Percentiles rank a stretch among this genome's conserved stretches.
Evolutionary conservation across 2,329 filamentous ascomycete genomes (phyloP).

Genomic region (Hypomyces rosellus): DNA sequence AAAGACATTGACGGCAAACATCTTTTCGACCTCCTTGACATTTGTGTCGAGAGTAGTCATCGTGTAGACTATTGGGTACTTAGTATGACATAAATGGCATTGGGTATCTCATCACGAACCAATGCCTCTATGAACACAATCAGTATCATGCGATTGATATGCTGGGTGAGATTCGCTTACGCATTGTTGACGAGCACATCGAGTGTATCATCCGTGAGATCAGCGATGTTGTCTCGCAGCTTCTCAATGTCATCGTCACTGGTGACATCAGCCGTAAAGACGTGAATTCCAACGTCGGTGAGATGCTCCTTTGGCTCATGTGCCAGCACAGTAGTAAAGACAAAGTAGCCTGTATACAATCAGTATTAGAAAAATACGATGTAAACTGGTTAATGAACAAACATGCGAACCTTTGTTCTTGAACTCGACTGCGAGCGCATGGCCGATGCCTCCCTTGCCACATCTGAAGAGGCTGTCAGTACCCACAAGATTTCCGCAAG

Average conservation of each 20-base stretch:
- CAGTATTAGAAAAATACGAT: too few species aligned
- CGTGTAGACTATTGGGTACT: conserved; percentile 14
- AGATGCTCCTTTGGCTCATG: conserved; percentile 19
- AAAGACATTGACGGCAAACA: conserved; percentile 40
- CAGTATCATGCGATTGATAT: conserved; percentile 1
- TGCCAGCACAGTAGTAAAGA: conserved; percentile 28
- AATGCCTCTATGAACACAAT: conserved; percentile 11
- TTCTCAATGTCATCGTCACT: conserved; percentile 19
- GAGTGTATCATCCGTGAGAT: conserved; percentile 7
- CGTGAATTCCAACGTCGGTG: conserved; percentile 15
- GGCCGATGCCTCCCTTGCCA: conserved; percentile 21
- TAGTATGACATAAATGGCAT: too few species aligned
- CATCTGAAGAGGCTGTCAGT: conserved; percentile 1
- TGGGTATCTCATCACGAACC: too few species aligned
- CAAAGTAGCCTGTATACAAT: conserved; percentile 17
- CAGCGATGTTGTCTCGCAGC: conserved; percentile 13
- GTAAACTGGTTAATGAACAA: too few species aligned
- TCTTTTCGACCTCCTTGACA: conserved; percentile 23
- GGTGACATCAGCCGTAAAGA: conserved; percentile 28
- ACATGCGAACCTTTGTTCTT: conserved; percentile 8
- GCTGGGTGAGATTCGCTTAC: too few species aligned
- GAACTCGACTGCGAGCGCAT: conserved; percentile 19
- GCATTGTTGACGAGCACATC: too few species aligned
- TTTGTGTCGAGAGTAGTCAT: conserved; percentile 25
- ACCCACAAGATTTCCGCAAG: too few species aligned